Evolutionary conservation across 352 stramenopile genomes (phyloP).

Genomic region (Globisporangium splendens): DNA sequence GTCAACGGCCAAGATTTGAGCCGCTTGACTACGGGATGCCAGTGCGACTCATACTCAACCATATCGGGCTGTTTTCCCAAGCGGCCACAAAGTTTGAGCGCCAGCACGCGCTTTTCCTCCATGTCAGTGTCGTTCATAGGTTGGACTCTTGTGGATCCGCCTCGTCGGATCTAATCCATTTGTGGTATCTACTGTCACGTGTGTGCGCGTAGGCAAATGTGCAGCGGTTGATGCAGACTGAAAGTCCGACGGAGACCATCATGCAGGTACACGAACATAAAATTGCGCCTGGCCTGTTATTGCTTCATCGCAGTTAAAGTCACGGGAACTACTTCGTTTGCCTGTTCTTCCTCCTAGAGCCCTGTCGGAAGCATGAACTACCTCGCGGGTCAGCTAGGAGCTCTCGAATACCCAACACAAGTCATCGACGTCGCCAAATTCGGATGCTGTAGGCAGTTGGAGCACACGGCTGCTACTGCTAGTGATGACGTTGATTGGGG

Average conservation of each 20-base stretch:
- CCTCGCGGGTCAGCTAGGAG: conserved; percentile 37
- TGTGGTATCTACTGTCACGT: background rate
- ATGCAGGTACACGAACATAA: background rate
- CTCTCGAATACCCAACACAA: conserved; percentile 31
- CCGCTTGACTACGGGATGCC: conserved; percentile 48
- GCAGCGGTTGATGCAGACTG: background rate
- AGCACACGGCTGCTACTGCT: background rate
- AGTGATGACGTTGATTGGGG: background rate
- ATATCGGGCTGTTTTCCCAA: conserved; percentile 54
- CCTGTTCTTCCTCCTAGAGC: conserved; percentile 6
- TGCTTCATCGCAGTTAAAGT: background rate
- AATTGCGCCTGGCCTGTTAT: background rate
- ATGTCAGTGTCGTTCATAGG: conserved; percentile 24
- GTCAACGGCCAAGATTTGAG: conserved; percentile 32
- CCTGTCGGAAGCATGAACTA: conserved; percentile 43
- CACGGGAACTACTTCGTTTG: background rate
- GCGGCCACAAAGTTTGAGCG: conserved; percentile 48
- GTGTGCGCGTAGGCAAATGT: background rate
- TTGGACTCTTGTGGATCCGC: too few relatives aligned
- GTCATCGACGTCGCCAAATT: conserved; percentile 29
- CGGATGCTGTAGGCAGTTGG: background rate
- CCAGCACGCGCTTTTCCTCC: conserved; percentile 48
- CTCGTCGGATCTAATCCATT: too few relatives aligned
- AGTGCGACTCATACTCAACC: conserved; percentile 48
- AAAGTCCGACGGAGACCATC: background rate